A percentile compares a stretch with the other conserved stretches of the same genome.
These are phyloP conservation scores for Trichosporon sp. DNA, from an alignment of 1,284 basidiomycete species.

Conservation along the genomic window DNA sequence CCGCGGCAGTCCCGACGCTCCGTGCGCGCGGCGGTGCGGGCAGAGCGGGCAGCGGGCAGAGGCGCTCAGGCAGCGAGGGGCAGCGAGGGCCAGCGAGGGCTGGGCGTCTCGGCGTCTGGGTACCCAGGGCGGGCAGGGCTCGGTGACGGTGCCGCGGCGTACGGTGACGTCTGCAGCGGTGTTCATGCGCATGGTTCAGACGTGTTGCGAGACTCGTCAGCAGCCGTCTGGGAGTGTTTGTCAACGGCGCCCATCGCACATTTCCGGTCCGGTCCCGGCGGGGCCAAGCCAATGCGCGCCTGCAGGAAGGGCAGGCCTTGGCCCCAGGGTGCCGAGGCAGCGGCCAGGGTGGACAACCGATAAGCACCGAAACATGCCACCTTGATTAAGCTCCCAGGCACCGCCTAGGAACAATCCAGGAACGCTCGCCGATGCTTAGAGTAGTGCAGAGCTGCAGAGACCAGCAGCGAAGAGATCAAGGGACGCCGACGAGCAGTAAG, in stretches of 20 bases:
- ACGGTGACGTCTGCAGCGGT: not conserved
- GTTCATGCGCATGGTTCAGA: not conserved
- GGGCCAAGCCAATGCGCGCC: not conserved
- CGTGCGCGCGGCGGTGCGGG: not conserved
- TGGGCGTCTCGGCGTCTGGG: not conserved
- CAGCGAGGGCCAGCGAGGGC: too few species aligned
- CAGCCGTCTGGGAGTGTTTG: not conserved
- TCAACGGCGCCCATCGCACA: not conserved
- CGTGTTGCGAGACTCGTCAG: not conserved
- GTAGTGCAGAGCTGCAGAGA: not conserved
- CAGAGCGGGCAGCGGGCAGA: not conserved
- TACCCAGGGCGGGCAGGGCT: not conserved
- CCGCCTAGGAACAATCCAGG: not conserved
- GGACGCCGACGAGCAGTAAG: not conserved
- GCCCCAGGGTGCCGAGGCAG: not conserved
- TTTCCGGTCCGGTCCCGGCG: not conserved
- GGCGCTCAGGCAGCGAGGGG: not conserved
- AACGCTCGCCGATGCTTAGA: not conserved
- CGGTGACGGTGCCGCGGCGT: not conserved
- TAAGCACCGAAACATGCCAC: not conserved
- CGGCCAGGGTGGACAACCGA: not conserved
- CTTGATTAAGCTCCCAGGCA: not conserved
- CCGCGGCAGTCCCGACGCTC: not conserved
- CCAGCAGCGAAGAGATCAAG: not conserved
- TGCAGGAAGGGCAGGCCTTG: too few species aligned